Evolutionary conservation across 2,329 filamentous ascomycete genomes (phyloP).

Genomic region (Alternaria incomplexa): DNA sequence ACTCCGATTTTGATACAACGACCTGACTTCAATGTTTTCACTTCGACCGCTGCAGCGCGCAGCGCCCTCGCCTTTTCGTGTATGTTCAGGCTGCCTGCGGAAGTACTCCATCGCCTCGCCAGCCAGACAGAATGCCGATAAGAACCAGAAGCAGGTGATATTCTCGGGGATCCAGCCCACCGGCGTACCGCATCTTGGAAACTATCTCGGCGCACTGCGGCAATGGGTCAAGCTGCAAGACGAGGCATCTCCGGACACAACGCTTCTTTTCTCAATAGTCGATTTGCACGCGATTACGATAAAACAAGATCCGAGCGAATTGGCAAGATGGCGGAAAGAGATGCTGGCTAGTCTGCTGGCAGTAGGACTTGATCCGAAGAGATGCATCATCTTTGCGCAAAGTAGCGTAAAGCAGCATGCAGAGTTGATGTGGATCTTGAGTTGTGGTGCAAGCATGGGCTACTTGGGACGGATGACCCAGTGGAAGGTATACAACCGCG

Average conservation of each 20-base stretch:
- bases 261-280: slow-evolving; percentile 83
- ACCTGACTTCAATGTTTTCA: slow-evolving; percentile 29
- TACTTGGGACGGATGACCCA: slow-evolving; percentile 99
- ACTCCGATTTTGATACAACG: slow-evolving; percentile 1
- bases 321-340: slow-evolving; percentile 73
- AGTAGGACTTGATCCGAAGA: slow-evolving; percentile 79
- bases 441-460: slow-evolving; percentile 88
- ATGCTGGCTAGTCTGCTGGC: slow-evolving; percentile 82
- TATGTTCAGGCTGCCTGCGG: slow-evolving; percentile 14
- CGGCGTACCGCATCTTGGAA: slow-evolving; percentile 90
- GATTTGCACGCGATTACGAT: slow-evolving; percentile 93
- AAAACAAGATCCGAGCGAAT: slow-evolving; percentile 63
- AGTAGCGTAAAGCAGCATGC: slow-evolving; percentile 77
- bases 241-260: slow-evolving; percentile 61
- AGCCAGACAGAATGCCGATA: not conserved
- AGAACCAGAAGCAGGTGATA: slow-evolving; percentile 52
- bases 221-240: slow-evolving; percentile 87
- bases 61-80: slow-evolving; percentile 9
- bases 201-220: slow-evolving; percentile 88
- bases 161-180: slow-evolving; percentile 99
- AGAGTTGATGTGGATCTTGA: slow-evolving; percentile 97
- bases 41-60: slow-evolving; percentile 26
- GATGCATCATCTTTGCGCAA: slow-evolving; percentile 82
- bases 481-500: slow-evolving; percentile 78
- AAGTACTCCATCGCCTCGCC: slow-evolving; percentile 7